phyloP scores from a whole-genome alignment of 192 early-diverging fungal genomes.

The Coemansia sp. region DNA sequence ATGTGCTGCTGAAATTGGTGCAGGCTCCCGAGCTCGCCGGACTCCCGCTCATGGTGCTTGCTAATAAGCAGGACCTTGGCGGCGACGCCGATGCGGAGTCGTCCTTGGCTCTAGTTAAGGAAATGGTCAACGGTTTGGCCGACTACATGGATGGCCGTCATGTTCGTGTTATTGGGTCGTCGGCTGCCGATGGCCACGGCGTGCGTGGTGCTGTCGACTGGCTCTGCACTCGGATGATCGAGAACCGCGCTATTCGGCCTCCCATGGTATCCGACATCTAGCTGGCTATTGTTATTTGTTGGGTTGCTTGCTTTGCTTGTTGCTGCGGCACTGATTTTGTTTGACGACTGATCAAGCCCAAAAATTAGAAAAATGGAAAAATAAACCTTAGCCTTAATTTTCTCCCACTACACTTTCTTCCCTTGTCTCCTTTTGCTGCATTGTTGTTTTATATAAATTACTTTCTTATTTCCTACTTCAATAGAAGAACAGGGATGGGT shows the following conservation, averaged over 20 bases:
- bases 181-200: slow-evolving; percentile 63
- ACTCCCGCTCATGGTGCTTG: slow-evolving; percentile 88
- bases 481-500: slow-evolving; percentile 4
- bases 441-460: not conserved
- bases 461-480: not conserved
- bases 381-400: not conserved
- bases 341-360: not conserved
- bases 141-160: slow-evolving; percentile 80
- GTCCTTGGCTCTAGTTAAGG: slow-evolving; percentile 80
- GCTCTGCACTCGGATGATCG: slow-evolving; percentile 78
- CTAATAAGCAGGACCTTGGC: slow-evolving; percentile 90
- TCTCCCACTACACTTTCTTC: not conserved
- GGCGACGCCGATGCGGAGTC: slow-evolving; percentile 46
- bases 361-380: not conserved
- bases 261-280: not conserved
- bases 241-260: slow-evolving; percentile 56
- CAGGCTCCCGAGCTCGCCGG: slow-evolving; percentile 72
- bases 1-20: slow-evolving; percentile 57
- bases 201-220: slow-evolving; percentile 89
- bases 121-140: slow-evolving; percentile 88
- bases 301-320: not conserved
- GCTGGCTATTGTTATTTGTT: not conserved
- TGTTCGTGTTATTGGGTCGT: slow-evolving; percentile 70
- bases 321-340: not conserved
- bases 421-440: not conserved